Evolutionary conservation across 441 rosid species (phyloP), one percentile per base, ranked within the genome.

Genomic region (Brassica hybrid): DNA sequence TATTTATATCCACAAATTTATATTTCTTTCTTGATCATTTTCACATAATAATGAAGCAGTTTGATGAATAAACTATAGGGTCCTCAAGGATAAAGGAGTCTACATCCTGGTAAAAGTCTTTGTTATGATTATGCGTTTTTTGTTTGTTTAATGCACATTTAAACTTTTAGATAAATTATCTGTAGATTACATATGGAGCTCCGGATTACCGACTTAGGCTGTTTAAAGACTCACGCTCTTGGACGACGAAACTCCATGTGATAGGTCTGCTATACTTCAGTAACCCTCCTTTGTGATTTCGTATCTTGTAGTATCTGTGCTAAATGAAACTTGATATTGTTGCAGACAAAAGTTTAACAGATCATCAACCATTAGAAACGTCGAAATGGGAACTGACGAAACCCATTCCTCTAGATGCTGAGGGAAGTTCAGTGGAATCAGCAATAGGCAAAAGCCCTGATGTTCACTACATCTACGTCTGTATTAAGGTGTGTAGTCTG

Each of bases 111-210:
- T 94, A 86, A 60, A 13, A 43, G 80, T 18, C 41, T 56, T 54
- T 27, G 0, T 58, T 14, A 18, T 54, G 63, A 7, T 57, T 59
- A 61, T 57, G 57, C 63, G 59, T 38, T 18, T 50, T 14, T 16
- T 14, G 23, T 54, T 17, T 54, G 23, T 8, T 41, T 63, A 61
- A 48, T 66, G 2, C 76, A 78, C 21, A 25, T 64, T 52, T 76
- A 27, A 72, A 69, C 1, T 69, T 16, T 56, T 58, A 27, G 67
- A n/a, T 57, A 1, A 34, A 19, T 17, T 52, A 14, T 73, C 56
- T 82, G 80, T 80, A 94, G 96, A 86, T 91, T 74, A 91, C 98
- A 7, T 94, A 94, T 79, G 98, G 97, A 82, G 88, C 97, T 73
- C 98, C 97, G 0, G 65, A 63, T 10, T 91, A 91, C 81, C 97